Evolutionary conservation across 495 filamentous ascomycete genomes (phyloP), one percentile per base, ranked within the genome.

Genomic region (Xylona heveae): DNA sequence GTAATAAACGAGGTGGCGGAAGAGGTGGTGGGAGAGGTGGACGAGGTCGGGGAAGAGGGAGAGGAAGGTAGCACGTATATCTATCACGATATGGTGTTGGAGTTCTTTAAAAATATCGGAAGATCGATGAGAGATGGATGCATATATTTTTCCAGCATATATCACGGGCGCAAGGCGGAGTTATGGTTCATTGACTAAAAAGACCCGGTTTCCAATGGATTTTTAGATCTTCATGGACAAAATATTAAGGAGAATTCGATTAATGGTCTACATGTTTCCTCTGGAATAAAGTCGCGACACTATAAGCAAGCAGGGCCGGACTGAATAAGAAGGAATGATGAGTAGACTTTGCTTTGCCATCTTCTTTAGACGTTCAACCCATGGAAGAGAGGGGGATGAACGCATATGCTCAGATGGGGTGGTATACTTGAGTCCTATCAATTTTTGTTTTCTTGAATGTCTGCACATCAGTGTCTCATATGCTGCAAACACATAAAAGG

Each of bases 321-420:
- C 32, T 27, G 32, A 26, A 26, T 34, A 24, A 13, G 15, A 13
- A 22, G 32, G 20, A 4, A 31, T 6, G 23, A 13, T n/a, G n/a
- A n/a, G n/a, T n/a, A n/a, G n/a, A n/a, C n/a, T 24, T 34, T 14
- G 13, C 10, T 34, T 5, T 34, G 15, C 32, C 32, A 34, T 34
- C 32, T 12, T 34, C 32, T 34, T 24, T 34, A 34, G 32, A 34
- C 32, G 24, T 31, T 26, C 19, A 34, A 22, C 20, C 21, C 12
- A 3, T 24, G 2, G 32, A 24, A 13, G 13, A 5, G 28, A 7
- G 14, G 5, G n/a, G 21, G 20, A 31, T 2, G 21, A 34, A 34
- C 24, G 32, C 24, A 34, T 34, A 34, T 34, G 32, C 32, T 34
- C 32, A 34, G 32, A 34, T 34, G 32, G 32, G 23, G 23, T 13